A percentile compares a stretch with the other conserved stretches of the same genome.
These are phyloP conservation scores for Fusarium compactum DNA, from an alignment of 2,329 filamentous ascomycete genomes.

Conservation along the genomic window DNA sequence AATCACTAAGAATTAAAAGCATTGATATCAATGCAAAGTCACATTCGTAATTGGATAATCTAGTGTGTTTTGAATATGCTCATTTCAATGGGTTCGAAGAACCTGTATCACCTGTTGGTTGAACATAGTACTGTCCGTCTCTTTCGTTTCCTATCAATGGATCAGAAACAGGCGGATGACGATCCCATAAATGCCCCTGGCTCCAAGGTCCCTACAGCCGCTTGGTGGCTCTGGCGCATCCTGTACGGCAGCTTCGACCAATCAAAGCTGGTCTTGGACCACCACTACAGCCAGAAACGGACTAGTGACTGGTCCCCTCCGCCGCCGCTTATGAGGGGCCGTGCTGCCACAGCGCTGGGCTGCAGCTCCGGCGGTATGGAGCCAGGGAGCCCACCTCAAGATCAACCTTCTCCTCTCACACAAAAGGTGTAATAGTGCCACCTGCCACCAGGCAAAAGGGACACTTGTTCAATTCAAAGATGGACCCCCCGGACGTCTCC, in stretches of 20 bases:
- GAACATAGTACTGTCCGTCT: background rate
- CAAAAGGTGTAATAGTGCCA: conserved; percentile 7
- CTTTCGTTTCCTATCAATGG: conserved; percentile 1
- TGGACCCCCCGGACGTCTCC: conserved; percentile 25
- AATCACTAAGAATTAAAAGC: background rate
- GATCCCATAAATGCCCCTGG: conserved; percentile 18
- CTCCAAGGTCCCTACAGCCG: conserved; percentile 30
- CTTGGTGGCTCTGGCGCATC: conserved; percentile 37
- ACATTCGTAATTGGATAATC: background rate
- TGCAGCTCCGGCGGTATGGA: conserved; percentile 32
- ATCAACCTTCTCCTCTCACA: conserved; percentile 23
- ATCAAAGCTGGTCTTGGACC: background rate
- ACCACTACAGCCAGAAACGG: conserved; percentile 4
- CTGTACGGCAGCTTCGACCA: conserved; percentile 27
- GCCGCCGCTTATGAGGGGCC: conserved; percentile 39
- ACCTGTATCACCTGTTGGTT: background rate
- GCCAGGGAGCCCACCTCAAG: conserved; percentile 6
- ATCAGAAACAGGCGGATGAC: conserved; percentile 9
- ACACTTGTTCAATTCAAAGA: conserved; percentile 60
- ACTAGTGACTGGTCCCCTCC: conserved; percentile 23
- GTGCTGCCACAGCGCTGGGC: conserved; percentile 21
- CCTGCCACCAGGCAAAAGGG: conserved; percentile 50
- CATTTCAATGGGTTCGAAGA: background rate
- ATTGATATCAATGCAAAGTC: background rate
- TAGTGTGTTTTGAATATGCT: background rate